Percentiles rank a stretch among this genome's conserved stretches.
Conservation (phyloP, 306 rosid genomes). For the Crotalaria pallida region DNA sequence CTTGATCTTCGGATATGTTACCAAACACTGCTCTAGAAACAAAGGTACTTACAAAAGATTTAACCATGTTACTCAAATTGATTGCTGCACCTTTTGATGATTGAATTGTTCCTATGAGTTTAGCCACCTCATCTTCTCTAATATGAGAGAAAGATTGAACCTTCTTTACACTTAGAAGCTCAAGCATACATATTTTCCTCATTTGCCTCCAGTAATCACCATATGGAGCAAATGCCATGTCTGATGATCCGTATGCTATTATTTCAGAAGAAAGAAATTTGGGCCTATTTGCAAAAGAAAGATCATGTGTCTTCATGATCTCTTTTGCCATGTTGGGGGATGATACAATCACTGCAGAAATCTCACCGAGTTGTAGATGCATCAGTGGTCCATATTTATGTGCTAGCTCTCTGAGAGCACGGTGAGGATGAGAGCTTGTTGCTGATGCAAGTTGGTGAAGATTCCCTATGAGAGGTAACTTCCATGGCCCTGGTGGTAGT, state of each 20-base stretch:
- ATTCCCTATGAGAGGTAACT: conserved; percentile 31
- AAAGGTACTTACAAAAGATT: background rate
- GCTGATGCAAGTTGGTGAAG: conserved; percentile 17
- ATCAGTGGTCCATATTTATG: conserved; percentile 42
- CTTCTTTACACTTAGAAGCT: conserved; percentile 20
- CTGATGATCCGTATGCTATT: background rate
- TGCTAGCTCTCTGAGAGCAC: conserved; percentile 19
- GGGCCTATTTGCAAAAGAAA: conserved; percentile 15
- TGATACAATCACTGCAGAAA: conserved; percentile 19
- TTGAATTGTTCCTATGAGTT: conserved; percentile 11
- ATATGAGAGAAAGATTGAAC: conserved; percentile 20
- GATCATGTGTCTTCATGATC: conserved; percentile 28
- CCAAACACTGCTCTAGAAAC: conserved; percentile 1
- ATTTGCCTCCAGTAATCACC: conserved; percentile 38
- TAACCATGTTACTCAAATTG: background rate
- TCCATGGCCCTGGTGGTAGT: conserved; percentile 36
- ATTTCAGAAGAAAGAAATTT: background rate
- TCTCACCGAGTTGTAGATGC: conserved; percentile 35
- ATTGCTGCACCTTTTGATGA: background rate
- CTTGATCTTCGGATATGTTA: background rate
- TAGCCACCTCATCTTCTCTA: conserved; percentile 23
- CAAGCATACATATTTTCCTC: conserved; percentile 18
- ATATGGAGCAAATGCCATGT: conserved; percentile 14
- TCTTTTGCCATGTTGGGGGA: conserved; percentile 21
- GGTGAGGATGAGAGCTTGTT: conserved; percentile 17